Base-by-base conservation (phyloP, 2,329 filamentous ascomycete species). In the Neocatenulostroma microsporum region DNA sequence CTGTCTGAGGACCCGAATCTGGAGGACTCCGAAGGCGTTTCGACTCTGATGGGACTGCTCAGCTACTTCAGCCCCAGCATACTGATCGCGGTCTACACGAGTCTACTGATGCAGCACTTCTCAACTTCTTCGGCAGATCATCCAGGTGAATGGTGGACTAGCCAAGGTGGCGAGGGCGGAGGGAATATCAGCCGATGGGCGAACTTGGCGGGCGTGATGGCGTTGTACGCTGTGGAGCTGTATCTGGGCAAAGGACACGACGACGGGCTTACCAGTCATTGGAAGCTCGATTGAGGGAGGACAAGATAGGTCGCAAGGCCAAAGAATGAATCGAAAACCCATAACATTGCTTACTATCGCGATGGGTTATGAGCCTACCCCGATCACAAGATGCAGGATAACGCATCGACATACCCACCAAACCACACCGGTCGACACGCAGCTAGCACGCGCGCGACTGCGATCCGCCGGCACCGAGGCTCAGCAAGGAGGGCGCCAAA, bases 61-160 rank as follows among this genome's bases (percentile, higher is more conserved):
- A 89, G 82, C 50, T 95, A 88, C 78, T 96, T 95, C 64, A 91
- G 86, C 14, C 89, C 91, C 0, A 93, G 84, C 17, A 93, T 96
- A 38, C 72, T 98, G 37, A 89, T 98, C 43, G 84, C 91, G 3
- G 88, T 96, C 20, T 98, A 98, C 62, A 98, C 91, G 2, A 95
- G 88, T 62, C 66, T 98, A 34, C 67, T 98, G 21, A 81, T 96
- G 68, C 91, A 96, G 60, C 91, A 98, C 61, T 96, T 98, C 56
- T 84, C 86, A 4, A 81, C 83, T 9, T 82, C 73, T 11, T 76
- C 66, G 15, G 65, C 72, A 35, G 76, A 66, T 60, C 62, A 68
- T 60, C 41, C 59, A n/a, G 74, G 73, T 12, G 76, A 79, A 43
- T 82, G 88, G 69, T 95, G 88, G 87, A 88, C 81, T 2, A 79